phyloP scores from a whole-genome alignment of 2,329 filamentous ascomycete species.

The Sphaerostilbella broomeana region DNA sequence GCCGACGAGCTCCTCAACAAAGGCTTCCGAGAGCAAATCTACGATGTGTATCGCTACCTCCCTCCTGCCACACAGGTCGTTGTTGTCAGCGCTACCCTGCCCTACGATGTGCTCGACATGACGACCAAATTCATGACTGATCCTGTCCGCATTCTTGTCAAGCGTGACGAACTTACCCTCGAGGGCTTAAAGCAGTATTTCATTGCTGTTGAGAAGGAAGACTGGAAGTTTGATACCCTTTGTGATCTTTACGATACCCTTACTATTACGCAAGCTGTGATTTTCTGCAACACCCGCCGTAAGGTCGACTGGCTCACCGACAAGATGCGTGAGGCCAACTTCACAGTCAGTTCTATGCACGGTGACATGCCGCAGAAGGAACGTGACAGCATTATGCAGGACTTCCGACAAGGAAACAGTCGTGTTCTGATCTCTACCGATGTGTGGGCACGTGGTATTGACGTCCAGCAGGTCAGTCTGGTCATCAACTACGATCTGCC shows the following conservation, averaged over 20 bases:
- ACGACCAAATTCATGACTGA: conserved; percentile 99
- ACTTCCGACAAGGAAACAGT: conserved; percentile 94
- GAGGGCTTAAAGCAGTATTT: conserved; percentile 99
- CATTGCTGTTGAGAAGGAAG: conserved; percentile 97
- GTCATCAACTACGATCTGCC: conserved; percentile 99
- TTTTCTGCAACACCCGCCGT: conserved; percentile 97
- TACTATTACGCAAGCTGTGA: conserved; percentile 97
- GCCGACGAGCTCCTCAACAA: conserved; percentile 70
- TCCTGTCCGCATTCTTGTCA: conserved; percentile 90
- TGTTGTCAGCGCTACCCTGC: conserved; percentile 90
- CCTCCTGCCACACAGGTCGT: conserved; percentile 98
- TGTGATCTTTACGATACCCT: conserved; percentile 98
- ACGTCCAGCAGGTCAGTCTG: conserved; percentile 95
- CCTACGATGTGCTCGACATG: conserved; percentile 97
- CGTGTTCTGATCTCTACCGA: conserved; percentile 95
- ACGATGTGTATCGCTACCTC: conserved; percentile 96
- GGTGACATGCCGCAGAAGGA: conserved; percentile 99
- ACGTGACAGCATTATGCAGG: conserved; percentile 97
- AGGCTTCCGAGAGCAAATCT: conserved; percentile 97
- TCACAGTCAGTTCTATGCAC: conserved; percentile 98
- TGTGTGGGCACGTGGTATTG: conserved; percentile 96
- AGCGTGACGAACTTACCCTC: conserved; percentile 96
- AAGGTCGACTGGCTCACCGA: conserved; percentile 99
- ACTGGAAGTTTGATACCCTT: conserved; percentile 99
- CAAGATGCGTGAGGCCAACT: conserved; percentile 98